These are phyloP conservation scores for Trichoderma oligosporum DNA, from an alignment of 2,329 filamentous ascomycete species.

Conservation along the genomic window DNA sequence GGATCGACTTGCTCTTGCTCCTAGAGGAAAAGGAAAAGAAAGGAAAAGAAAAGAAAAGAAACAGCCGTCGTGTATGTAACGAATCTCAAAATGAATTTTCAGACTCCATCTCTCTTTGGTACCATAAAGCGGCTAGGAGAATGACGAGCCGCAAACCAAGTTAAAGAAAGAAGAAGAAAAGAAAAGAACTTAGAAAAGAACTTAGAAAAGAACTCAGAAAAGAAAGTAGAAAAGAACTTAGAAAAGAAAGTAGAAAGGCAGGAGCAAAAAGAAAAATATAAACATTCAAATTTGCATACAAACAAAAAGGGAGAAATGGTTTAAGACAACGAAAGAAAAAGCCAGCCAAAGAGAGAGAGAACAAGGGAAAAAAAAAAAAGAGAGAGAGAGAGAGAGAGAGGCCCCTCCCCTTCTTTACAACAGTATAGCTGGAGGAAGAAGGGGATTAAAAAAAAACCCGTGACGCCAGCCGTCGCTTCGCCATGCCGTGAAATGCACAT, in stretches of 20 bases:
- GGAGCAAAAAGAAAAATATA: not conserved
- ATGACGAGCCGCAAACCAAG: not conserved
- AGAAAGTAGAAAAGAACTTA: not conserved
- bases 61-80: not conserved
- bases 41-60: not conserved
- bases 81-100: too few relatives aligned
- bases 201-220: not conserved
- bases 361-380: not conserved
- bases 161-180: not conserved
- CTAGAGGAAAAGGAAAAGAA: not conserved
- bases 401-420: not conserved
- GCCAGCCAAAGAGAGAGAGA: too few relatives aligned
- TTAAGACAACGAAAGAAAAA: too few relatives aligned
- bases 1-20: too few relatives aligned
- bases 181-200: not conserved
- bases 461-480: conserved; percentile 29
- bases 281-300: not conserved
- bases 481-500: conserved; percentile 26
- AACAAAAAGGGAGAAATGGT: too few relatives aligned
- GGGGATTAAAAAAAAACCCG: conserved; percentile 19
- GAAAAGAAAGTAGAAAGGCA: not conserved
- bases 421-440: not conserved
- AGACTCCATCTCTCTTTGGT: not conserved
- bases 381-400: not conserved
- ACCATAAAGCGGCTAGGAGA: not conserved